These are phyloP conservation scores for Gnomoniopsis smithogilvyi DNA, from an alignment of 2,329 filamentous ascomycete species.

Conservation along the genomic window DNA sequence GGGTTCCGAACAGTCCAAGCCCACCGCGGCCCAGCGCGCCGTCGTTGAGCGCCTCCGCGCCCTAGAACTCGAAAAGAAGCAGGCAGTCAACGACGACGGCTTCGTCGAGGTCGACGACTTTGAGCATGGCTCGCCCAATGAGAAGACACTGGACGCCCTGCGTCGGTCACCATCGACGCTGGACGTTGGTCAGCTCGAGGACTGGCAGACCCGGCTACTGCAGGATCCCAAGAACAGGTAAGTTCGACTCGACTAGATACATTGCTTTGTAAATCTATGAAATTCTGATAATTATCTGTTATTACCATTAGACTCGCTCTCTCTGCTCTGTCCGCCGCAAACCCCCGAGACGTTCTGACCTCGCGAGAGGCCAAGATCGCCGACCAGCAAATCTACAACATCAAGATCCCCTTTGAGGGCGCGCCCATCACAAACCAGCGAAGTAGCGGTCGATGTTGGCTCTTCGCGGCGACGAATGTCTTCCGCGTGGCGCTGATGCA, in stretches of 20 bases:
- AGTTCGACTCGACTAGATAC: slow-evolving; percentile 8
- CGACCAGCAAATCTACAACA: slow-evolving; percentile 79
- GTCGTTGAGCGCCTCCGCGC: slow-evolving; percentile 40
- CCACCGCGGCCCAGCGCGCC: slow-evolving; percentile 38
- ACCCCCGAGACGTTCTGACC: slow-evolving; percentile 63
- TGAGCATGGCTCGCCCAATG: slow-evolving; percentile 20
- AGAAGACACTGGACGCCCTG: slow-evolving; percentile 31
- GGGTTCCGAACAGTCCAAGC: slow-evolving; percentile 44
- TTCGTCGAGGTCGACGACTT: slow-evolving; percentile 47
- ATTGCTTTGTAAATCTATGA: no score
- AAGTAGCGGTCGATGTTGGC: slow-evolving; percentile 81
- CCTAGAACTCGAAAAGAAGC: slow-evolving; percentile 35
- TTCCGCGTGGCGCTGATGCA: slow-evolving; percentile 88
- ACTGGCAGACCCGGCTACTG: slow-evolving; percentile 62
- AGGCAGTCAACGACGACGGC: slow-evolving; percentile 40
- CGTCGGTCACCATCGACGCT: slow-evolving; percentile 41
- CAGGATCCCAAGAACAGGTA: slow-evolving; percentile 65
- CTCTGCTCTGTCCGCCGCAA: slow-evolving; percentile 65
- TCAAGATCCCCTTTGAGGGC: slow-evolving; percentile 79
- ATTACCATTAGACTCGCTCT: slow-evolving; percentile 76
- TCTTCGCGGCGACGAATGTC: slow-evolving; percentile 88
- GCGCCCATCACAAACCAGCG: slow-evolving; percentile 82
- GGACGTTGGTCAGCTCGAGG: slow-evolving; percentile 45
- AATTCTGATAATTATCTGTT: no score
- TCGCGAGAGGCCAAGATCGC: slow-evolving; percentile 60